Conservation (phyloP, 129 eudicot species). For the Flaveria sonorensis region DNA sequence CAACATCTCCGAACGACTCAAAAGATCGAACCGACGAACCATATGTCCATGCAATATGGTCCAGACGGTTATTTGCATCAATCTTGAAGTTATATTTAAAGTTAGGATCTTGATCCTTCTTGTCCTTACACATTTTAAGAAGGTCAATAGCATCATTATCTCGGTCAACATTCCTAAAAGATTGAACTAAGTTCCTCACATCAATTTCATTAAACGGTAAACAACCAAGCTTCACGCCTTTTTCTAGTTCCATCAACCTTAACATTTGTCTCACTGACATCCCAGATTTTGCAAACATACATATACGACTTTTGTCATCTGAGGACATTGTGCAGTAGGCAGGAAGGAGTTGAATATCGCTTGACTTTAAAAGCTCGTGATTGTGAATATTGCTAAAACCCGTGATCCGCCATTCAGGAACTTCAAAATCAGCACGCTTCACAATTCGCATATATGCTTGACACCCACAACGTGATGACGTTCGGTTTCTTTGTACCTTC, state of each 20-base stretch:
- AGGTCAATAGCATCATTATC: constrained; percentile 84
- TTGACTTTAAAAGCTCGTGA: constrained; percentile 68
- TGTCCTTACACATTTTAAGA: constrained; percentile 74
- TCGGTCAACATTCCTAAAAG: constrained; percentile 67
- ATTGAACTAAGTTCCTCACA: constrained; percentile 75
- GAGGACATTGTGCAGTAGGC: constrained; percentile 64
- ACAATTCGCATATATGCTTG: constrained; percentile 84
- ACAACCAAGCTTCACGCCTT: constrained; percentile 82
- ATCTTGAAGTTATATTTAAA: constrained; percentile 72
- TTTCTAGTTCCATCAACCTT: constrained; percentile 84
- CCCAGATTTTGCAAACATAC: constrained; percentile 90
- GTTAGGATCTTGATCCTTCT: constrained; percentile 70
- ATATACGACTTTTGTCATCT: constrained; percentile 88
- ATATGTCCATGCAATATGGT: constrained; percentile 85
- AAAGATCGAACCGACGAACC: constrained; percentile 58
- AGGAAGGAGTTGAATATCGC: constrained; percentile 58
- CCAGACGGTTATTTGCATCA: constrained; percentile 73
- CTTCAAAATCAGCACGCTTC: constrained; percentile 67
- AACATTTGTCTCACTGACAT: constrained; percentile 90
- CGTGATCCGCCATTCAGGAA: constrained; percentile 91
- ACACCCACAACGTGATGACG: constrained; percentile 88
- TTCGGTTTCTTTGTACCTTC: constrained; percentile 75
- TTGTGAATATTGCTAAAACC: constrained; percentile 77
- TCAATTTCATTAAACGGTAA: constrained; percentile 86
- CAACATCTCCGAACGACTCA: constrained; percentile 70